These are phyloP conservation scores for Pleurotus sapidus DNA, from an alignment of 768 basidiomycete species.

Conservation along the genomic window DNA sequence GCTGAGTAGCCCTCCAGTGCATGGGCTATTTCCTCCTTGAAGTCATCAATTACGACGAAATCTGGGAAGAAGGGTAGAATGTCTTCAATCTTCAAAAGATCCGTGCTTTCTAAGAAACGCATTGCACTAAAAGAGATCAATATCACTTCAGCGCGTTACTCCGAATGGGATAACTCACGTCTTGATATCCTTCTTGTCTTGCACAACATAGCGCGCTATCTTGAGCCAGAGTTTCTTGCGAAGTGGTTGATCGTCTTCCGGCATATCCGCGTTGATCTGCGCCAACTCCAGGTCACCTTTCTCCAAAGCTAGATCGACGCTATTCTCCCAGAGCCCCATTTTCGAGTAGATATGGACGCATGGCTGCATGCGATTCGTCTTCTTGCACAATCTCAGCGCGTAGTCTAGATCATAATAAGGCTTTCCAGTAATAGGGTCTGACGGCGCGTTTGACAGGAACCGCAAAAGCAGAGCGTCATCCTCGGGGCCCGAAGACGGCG, in stretches of 20 bases:
- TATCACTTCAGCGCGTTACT: slow-evolving; percentile 2
- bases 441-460: slow-evolving; percentile 80
- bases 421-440: slow-evolving; percentile 76
- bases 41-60: slow-evolving; percentile 98
- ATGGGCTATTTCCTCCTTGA: slow-evolving; percentile 97
- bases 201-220: slow-evolving; percentile 97
- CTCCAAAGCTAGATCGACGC: slow-evolving; percentile 90
- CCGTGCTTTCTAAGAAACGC: slow-evolving; percentile 93
- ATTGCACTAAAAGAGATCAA: slow-evolving; percentile 66
- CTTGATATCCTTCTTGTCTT: slow-evolving; percentile 97
- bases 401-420: slow-evolving; percentile 98
- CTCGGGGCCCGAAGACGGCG: slow-evolving; percentile 38
- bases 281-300: slow-evolving; percentile 95
- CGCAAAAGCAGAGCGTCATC: slow-evolving; percentile 79
- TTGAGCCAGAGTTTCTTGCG: slow-evolving; percentile 97
- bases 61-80: slow-evolving; percentile 99
- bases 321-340: slow-evolving; percentile 96
- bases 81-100: slow-evolving; percentile 96
- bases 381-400: slow-evolving; percentile 88
- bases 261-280: slow-evolving; percentile 93
- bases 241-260: slow-evolving; percentile 82
- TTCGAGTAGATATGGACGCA: slow-evolving; percentile 97
- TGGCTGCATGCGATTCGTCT: slow-evolving; percentile 73
- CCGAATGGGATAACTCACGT: slow-evolving; percentile 56
- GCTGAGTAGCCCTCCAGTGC: slow-evolving; percentile 93